These are phyloP conservation scores for Parmales sp. DNA, from an alignment of 108 stramenopile species.

Conservation along the genomic window DNA sequence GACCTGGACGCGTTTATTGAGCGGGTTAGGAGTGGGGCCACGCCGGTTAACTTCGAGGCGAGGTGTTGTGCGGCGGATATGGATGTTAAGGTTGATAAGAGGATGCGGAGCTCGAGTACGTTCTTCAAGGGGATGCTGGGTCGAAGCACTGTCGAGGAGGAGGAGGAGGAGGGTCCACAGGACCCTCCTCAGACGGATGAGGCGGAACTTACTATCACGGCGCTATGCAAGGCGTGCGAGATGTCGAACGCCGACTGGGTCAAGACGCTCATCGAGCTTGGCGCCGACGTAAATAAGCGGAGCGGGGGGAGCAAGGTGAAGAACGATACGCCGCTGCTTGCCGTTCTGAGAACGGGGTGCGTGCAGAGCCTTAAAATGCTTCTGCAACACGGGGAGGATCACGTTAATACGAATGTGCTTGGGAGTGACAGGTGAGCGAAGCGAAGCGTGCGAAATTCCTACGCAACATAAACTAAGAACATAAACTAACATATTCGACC, in stretches of 20 bases:
- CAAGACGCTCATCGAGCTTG: not conserved
- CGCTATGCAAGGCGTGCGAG: not conserved
- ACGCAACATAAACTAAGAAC: too few relatives aligned
- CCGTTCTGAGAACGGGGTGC: too few relatives aligned
- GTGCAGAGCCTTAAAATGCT: too few relatives aligned
- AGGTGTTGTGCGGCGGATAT: not conserved
- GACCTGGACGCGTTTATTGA: not conserved
- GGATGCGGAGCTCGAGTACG: too few relatives aligned
- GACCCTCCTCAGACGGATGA: not conserved
- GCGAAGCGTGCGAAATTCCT: too few relatives aligned
- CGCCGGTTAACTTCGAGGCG: not conserved
- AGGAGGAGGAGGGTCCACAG: slow-evolving; percentile 1
- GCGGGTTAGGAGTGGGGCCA: not conserved
- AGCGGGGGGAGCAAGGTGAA: not conserved
- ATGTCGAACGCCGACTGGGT: not conserved
- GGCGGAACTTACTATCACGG: not conserved
- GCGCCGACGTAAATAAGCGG: not conserved
- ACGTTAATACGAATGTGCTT: too few relatives aligned
- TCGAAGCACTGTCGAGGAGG: not conserved
- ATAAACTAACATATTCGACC: too few relatives aligned
- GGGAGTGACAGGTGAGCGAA: too few relatives aligned
- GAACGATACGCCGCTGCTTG: too few relatives aligned
- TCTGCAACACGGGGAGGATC: too few relatives aligned
- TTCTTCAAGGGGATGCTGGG: too few relatives aligned
- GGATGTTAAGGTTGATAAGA: too few relatives aligned